Base-by-base conservation (phyloP, 176 grass and related monocot genomes). In the Rhynchospora pubera region DNA sequence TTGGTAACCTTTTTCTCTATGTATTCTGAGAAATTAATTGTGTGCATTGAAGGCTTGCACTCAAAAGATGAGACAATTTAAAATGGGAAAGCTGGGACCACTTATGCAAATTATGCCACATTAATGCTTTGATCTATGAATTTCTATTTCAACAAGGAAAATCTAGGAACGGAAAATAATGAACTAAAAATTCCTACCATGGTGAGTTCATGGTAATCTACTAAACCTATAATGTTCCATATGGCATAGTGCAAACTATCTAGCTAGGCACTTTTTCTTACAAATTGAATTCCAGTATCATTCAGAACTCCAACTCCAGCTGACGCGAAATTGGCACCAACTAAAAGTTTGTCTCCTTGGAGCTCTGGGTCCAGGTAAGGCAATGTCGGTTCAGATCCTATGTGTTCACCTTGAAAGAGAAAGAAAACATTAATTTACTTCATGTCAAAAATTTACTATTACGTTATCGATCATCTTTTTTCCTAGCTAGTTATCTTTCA, bases 251-350 rank as follows among this genome's bases (percentile, higher is more conserved):
- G 21, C 46, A 74, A 46, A 74, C 12, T 74, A 52, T 46, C 21
- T 12, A 52, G 70, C 21, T 12, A 52, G 70, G 28, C 9, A 30
- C 6, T 55, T 56, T n/a, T 51, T 50, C 91, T 82, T 88, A 99
- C 96, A 16, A 99, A 99, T 65, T 99, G 96, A 63, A 91, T 80
- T 51, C 96, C 96, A 0, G 96, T 99, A 78, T 99, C 96, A 43
- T 95, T 93, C 16, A 99, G 90, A 84, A 99, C 93, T 9, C 96
- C 96, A 48, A 99, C 87, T 57, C 96, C 96, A 50, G 96, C 96
- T 0, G 96, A 99, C 16, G 96, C 96, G 46, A 99, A 99, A 90
- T 99, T 99, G 50, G 96, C 91, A 24, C 96, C 96, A n/a, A 95
- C 89, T 32, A 99, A 91, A 82, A 99, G 87, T 87, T 80, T 93